Conservation (phyloP, 2,329 filamentous ascomycete species). For the Monilinia vaccinii-corymbosi region DNA sequence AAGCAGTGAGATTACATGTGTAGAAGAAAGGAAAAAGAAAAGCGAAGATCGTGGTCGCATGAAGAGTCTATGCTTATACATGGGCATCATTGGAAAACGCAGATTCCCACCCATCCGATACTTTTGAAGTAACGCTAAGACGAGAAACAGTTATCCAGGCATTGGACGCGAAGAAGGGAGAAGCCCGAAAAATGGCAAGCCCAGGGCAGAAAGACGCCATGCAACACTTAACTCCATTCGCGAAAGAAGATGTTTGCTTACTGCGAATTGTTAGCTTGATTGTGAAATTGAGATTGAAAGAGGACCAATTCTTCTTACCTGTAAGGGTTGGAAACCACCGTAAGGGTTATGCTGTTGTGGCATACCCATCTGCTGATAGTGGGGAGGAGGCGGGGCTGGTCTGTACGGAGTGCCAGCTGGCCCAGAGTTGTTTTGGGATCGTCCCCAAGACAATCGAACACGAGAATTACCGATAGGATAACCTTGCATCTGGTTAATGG, state of each 20-base stretch:
- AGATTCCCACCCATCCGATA: constrained; percentile 31
- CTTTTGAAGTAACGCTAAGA: constrained; percentile 33
- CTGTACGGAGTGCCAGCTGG: constrained; percentile 93
- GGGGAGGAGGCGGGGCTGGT: constrained; percentile 74
- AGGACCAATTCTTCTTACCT: constrained; percentile 26
- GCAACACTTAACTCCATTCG: constrained; percentile 30
- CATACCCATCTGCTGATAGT: constrained; percentile 55
- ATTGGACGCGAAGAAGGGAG: constrained; percentile 30
- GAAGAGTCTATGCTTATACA: constrained; percentile 33
- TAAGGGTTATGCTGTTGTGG: constrained; percentile 28
- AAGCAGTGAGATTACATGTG: constrained; percentile 22
- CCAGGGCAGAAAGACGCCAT: constrained; percentile 30
- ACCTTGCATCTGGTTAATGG: constrained; percentile 99
- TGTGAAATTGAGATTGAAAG: neutral
- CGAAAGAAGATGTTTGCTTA: constrained; percentile 29
- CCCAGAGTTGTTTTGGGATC: constrained; percentile 98
- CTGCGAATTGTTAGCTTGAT: constrained; percentile 14
- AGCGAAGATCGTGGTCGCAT: constrained; percentile 30
- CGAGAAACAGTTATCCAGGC: constrained; percentile 31
- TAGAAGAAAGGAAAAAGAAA: constrained; percentile 19
- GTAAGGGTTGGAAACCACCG: constrained; percentile 29
- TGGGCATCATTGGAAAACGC: constrained; percentile 30
- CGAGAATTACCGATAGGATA: constrained; percentile 99
- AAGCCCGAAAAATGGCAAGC: constrained; percentile 27
- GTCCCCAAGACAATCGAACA: constrained; percentile 93